phyloP scores from a whole-genome alignment of 2,329 filamentous ascomycete genomes.

The Dendrostoma leiphaemia region DNA sequence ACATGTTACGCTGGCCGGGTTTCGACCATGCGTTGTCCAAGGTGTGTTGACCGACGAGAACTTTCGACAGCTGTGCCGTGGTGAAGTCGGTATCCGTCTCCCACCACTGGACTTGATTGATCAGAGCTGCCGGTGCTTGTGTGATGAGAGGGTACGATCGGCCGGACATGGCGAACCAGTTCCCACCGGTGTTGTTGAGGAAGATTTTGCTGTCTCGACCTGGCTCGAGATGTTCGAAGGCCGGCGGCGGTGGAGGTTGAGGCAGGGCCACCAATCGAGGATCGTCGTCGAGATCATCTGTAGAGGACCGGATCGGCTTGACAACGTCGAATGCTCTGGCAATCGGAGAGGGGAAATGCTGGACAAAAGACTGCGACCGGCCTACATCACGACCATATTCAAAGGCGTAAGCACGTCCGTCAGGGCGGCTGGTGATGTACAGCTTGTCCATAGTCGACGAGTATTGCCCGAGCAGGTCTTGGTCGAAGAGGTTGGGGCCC shows the following conservation, averaged over 20 bases:
- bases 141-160: conserved; percentile 81
- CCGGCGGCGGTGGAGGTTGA: conserved; percentile 69
- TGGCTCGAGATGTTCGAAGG: conserved; percentile 47
- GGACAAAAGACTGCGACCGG: conserved; percentile 57
- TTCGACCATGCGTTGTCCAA: conserved; percentile 44
- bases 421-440: conserved; percentile 84
- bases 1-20: conserved; percentile 14
- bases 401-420: conserved; percentile 80
- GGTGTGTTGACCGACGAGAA: conserved; percentile 70
- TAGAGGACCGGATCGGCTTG: conserved; percentile 46
- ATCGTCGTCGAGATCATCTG: conserved; percentile 45
- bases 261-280: conserved; percentile 75
- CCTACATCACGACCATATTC: conserved; percentile 59
- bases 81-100: conserved; percentile 35
- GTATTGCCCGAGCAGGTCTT: conserved; percentile 83
- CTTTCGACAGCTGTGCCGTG: conserved; percentile 52
- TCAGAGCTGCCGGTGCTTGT: conserved; percentile 53
- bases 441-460: conserved; percentile 76
- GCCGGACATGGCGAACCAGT: conserved; percentile 94
- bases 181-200: conserved; percentile 82
- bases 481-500: conserved; percentile 88
- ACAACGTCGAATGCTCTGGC: conserved; percentile 88
- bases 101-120: conserved; percentile 45
- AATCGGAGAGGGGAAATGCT: conserved; percentile 73
- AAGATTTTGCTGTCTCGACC: conserved; percentile 69